Base-by-base conservation (phyloP, 1,284 basidiomycete genomes). In the Ganoderma multipileum region DNA sequence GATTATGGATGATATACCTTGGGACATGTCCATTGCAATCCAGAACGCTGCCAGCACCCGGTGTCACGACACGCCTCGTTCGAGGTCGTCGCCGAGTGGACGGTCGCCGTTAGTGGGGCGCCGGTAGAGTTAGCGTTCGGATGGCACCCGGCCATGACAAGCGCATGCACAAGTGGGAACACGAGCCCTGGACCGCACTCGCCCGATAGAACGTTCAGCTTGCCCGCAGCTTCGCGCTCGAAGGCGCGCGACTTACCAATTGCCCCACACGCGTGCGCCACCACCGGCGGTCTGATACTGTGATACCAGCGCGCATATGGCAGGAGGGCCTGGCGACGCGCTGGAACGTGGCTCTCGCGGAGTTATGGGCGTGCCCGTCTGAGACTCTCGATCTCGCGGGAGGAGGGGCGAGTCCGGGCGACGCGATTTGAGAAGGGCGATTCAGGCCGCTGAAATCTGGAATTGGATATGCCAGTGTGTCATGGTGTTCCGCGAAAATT, bases 41-140 rank as follows among this genome's bases (percentile, higher is more conserved):
- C n/a, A 28, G 55, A 38, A 14, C 23, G 3, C 47, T n/a, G 23
- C 44, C n/a, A 50, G 47, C 47, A 50, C 47, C 47, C 47, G 33
- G 7, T 33, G 55, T 38, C 28, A n/a, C 36, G 36, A 59, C 36
- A 26, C 3, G n/a, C 36, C 23, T 0, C 16, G 36, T 58, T 11
- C 16, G 33, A 33, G 33, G 33, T 39, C 57, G 57, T 58, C 26
- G 30, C 28, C 28, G 54, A 30, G 54, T 55, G 54, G 28, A 38
- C 7, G 14, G 59, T 67, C 71, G 71, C 69, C 64, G 69, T 68
- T 72, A 72, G 67, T 42, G 71, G 67, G 69, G 67, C 16, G 50
- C 67, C 26, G 61, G 64, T 63, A 70, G 65, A 67, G 71, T 70
- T 70, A 67, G 39, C 69, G 69, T 72, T 72, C 66, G 60, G 62